phyloP scores from a whole-genome alignment of 768 basidiomycete genomes.

The Suillus ampliporus region DNA sequence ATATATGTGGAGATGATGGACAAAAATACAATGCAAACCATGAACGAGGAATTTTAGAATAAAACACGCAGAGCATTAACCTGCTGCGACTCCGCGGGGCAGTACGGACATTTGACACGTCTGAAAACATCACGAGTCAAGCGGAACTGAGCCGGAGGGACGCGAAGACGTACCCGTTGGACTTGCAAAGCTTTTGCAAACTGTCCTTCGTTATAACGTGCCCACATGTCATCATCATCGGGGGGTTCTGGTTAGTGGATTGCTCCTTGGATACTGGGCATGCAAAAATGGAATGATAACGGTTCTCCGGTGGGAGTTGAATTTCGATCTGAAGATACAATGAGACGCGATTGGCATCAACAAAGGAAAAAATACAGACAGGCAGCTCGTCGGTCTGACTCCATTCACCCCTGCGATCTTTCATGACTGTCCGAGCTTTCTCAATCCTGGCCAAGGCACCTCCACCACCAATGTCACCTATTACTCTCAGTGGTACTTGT shows the following conservation, averaged over 20 bases:
- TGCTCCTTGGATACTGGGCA: slow-evolving; percentile 99
- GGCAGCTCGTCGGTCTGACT: slow-evolving; percentile 88
- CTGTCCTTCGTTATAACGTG: slow-evolving; percentile 96
- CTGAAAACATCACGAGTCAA: slow-evolving; percentile 44
- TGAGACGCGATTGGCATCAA: slow-evolving; percentile 10
- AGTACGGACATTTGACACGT: slow-evolving; percentile 96
- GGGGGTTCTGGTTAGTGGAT: slow-evolving; percentile 90
- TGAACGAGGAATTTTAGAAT: slow-evolving; percentile 47
- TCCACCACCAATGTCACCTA: slow-evolving; percentile 91
- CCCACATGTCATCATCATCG: slow-evolving; percentile 97
- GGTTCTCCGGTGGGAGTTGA: slow-evolving; percentile 80
- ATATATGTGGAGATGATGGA: slow-evolving; percentile 8
- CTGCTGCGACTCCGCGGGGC: slow-evolving; percentile 78
- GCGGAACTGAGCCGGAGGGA: not conserved
- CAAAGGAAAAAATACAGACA: slow-evolving; percentile 44
- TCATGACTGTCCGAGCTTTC: slow-evolving; percentile 93
- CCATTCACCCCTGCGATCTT: slow-evolving; percentile 93
- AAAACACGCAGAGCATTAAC: slow-evolving; percentile 64
- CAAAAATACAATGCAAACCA: slow-evolving; percentile 14
- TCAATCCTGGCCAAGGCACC: slow-evolving; percentile 92
- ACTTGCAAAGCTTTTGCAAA: slow-evolving; percentile 86
- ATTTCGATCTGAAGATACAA: slow-evolving; percentile 80
- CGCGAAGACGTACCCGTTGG: slow-evolving; percentile 63
- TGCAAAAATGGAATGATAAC: slow-evolving; percentile 96
- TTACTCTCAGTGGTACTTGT: slow-evolving; percentile 85